Conservation (phyloP, 2,329 filamentous ascomycete genomes). For the Penicillium sp. region DNA sequence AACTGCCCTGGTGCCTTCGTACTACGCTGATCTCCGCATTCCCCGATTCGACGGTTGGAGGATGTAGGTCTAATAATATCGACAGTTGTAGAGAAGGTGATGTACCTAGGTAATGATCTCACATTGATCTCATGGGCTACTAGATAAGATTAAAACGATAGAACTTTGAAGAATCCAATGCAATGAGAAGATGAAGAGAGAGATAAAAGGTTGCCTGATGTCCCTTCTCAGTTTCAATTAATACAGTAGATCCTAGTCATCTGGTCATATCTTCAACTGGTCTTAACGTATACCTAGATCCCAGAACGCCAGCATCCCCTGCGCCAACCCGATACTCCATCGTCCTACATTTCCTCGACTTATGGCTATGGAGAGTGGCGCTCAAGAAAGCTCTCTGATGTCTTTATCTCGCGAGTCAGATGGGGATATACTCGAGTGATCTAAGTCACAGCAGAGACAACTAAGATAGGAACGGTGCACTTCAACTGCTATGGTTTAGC, state of each 20-base stretch:
- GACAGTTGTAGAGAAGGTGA: background rate
- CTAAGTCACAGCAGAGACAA: background rate
- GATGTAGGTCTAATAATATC: background rate
- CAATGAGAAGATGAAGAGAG: no score
- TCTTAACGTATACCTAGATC: background rate
- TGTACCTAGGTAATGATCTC: background rate
- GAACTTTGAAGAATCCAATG: no score
- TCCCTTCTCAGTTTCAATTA: background rate
- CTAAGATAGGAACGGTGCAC: background rate
- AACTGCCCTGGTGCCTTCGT: slow-evolving; percentile 8
- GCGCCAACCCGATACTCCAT: no score
- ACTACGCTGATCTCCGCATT: slow-evolving; percentile 5
- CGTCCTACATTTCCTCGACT: background rate
- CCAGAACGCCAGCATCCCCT: background rate
- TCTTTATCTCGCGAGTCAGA: background rate
- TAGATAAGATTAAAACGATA: background rate
- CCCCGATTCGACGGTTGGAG: background rate
- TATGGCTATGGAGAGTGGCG: background rate
- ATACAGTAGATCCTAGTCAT: background rate
- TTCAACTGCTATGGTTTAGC: background rate
- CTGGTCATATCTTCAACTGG: background rate
- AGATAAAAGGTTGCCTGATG: no score
- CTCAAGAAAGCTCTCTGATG: background rate
- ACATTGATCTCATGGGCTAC: background rate
- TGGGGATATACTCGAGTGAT: background rate